Evolutionary conservation across 192 early-diverging fungal genomes (phyloP).

Genomic region (Geosiphon pyriformis): DNA sequence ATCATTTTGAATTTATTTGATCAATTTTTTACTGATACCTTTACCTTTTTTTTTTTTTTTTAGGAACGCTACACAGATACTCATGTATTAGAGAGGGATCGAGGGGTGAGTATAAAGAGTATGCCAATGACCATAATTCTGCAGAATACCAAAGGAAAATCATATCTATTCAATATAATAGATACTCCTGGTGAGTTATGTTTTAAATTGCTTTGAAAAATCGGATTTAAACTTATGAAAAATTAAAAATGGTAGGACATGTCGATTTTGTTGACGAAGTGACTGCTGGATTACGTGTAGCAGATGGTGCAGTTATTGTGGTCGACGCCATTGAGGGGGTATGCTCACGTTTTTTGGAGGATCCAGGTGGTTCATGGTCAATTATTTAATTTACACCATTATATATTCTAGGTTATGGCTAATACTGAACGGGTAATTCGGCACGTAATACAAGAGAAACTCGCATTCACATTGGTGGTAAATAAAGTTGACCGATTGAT

Average conservation of each 20-base stretch:
- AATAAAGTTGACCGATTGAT: constrained; percentile 99
- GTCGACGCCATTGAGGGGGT: constrained; percentile 97
- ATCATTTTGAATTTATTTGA: neutral
- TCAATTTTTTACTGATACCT: neutral
- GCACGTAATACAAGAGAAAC: constrained; percentile 69
- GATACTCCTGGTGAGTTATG: constrained; percentile 77
- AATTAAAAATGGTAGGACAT: constrained; percentile 55
- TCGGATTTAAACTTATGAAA: neutral
- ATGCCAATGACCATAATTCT: constrained; percentile 91
- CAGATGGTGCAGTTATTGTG: constrained; percentile 86
- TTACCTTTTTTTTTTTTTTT: constrained; percentile 12
- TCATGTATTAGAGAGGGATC: constrained; percentile 82
- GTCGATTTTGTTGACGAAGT: constrained; percentile 94
- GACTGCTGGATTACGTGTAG: constrained; percentile 74
- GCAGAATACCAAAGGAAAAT: constrained; percentile 82
- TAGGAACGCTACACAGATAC: constrained; percentile 86
- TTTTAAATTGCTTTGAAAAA: neutral
- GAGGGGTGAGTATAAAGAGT: constrained; percentile 87
- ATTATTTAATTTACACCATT: neutral
- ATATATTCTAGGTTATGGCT: constrained; percentile 66
- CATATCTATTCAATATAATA: constrained; percentile 81
- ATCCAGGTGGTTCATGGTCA: neutral
- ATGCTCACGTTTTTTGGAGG: neutral
- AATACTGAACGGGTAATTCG: constrained; percentile 85
- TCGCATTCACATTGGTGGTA: constrained; percentile 82